phyloP scores from a whole-genome alignment of 768 basidiomycete species.

The Rhodotorula babjevae region DNA sequence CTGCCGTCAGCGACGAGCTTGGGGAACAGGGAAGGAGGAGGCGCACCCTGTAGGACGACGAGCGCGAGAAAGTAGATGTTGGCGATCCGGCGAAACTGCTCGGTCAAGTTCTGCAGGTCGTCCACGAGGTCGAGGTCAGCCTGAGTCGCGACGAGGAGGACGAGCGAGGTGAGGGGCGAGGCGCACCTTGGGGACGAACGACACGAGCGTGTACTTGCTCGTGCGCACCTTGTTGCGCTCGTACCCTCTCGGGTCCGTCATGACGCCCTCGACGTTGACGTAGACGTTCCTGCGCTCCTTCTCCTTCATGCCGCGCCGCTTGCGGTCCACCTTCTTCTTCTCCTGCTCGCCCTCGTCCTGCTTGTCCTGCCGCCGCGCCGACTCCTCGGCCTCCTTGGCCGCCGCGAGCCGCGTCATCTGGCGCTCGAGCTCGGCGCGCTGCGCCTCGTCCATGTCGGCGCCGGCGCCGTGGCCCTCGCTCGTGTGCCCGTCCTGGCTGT shows the following conservation, averaged over 20 bases:
- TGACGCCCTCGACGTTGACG: constrained; percentile 72
- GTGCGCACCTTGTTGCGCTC: constrained; percentile 89
- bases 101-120: constrained; percentile 62
- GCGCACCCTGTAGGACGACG: constrained; percentile 59
- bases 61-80: constrained; percentile 73
- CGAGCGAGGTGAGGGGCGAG: too few species aligned
- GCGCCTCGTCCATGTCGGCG: constrained; percentile 23
- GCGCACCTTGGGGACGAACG: constrained; percentile 72
- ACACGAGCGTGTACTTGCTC: constrained; percentile 83
- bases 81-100: constrained; percentile 88
- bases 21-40: constrained; percentile 8
- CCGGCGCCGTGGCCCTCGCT: not conserved
- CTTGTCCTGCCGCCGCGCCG: constrained; percentile 36
- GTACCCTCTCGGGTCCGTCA: constrained; percentile 57
- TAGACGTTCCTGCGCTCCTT: constrained; percentile 64
- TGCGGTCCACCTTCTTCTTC: constrained; percentile 53
- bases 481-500: constrained; percentile 14
- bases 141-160: not conserved
- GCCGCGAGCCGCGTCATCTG: constrained; percentile 34
- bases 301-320: constrained; percentile 50
- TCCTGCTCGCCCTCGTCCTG: constrained; percentile 20
- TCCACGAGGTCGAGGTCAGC: not conserved
- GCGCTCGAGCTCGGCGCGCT: constrained; percentile 30
- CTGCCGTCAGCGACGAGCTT: constrained; percentile 28
- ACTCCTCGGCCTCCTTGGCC: constrained; percentile 39